phyloP scores from a whole-genome alignment of 2,329 filamentous ascomycete genomes.

The Phyllosticta capitalensis region DNA sequence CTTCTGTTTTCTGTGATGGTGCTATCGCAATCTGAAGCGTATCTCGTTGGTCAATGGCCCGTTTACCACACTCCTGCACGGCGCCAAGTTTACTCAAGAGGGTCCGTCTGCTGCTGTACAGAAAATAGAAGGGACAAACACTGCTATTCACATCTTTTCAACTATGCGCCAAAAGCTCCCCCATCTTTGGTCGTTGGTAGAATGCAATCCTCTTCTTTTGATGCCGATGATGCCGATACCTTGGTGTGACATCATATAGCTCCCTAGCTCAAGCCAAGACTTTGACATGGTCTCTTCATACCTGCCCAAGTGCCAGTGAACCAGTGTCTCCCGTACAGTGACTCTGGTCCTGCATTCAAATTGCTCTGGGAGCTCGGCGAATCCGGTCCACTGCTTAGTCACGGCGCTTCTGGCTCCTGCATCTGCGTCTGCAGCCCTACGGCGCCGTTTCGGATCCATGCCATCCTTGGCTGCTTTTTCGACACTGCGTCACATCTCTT shows the following conservation, averaged over 20 bases:
- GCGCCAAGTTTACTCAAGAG: background rate
- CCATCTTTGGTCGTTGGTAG: background rate
- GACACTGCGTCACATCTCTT: background rate
- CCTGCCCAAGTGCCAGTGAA: too few species aligned
- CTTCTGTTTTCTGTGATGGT: slow-evolving; percentile 7
- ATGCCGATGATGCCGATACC: background rate
- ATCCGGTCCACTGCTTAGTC: slow-evolving; percentile 2
- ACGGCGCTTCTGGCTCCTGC: background rate
- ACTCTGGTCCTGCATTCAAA: background rate
- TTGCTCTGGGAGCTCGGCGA: background rate
- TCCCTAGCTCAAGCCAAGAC: background rate
- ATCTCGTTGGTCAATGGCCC: slow-evolving; percentile 27
- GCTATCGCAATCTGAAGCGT: slow-evolving; percentile 9
- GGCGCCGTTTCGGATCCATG: background rate
- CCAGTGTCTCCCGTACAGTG: background rate
- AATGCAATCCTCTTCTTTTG: background rate
- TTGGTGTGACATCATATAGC: background rate
- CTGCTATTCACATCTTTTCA: background rate
- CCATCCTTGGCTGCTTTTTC: background rate
- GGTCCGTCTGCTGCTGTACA: slow-evolving; percentile 17
- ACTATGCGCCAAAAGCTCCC: background rate
- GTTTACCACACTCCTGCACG: slow-evolving; percentile 15
- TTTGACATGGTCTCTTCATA: background rate
- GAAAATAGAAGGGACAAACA: slow-evolving; percentile 12
- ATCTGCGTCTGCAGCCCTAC: slow-evolving; percentile 5